Evolutionary conservation across 106 monocot species (phyloP).

Genomic region (Dactylorhiza incarnata): DNA sequence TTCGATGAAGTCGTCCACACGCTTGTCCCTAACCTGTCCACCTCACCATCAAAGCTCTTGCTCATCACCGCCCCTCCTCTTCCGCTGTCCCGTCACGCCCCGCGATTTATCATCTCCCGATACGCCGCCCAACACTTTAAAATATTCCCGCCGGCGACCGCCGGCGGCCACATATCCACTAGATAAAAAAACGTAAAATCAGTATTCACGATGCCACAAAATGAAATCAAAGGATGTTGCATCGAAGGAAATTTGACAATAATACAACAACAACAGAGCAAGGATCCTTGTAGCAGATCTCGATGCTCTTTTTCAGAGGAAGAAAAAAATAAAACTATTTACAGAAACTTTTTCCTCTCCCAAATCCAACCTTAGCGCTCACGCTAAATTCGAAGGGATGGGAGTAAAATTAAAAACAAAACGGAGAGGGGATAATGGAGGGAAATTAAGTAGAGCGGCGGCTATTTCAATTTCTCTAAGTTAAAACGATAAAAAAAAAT

Average conservation of each 20-base stretch:
- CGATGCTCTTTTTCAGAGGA: not conserved
- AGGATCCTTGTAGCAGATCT: not conserved
- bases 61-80: not conserved
- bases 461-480: not conserved
- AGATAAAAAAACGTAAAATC: no score
- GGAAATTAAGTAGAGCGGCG: not conserved
- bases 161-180: no score
- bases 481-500: not conserved
- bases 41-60: not conserved
- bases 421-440: not conserved
- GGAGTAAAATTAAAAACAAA: not conserved
- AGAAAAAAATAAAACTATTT: constrained; percentile 1
- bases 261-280: no score
- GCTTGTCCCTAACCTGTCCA: constrained; percentile 5
- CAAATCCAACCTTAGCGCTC: not conserved
- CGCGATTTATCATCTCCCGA: no score
- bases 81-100: no score
- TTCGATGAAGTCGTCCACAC: constrained; percentile 12
- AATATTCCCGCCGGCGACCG: no score
- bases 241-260: no score
- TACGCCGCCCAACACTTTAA: no score
- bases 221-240: no score
- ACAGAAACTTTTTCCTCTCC: not conserved
- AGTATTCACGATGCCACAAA: no score
- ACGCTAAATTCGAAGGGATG: not conserved